phyloP scores from a whole-genome alignment of 2,329 filamentous ascomycete genomes.

The Penicillium fuscoglaucum region DNA sequence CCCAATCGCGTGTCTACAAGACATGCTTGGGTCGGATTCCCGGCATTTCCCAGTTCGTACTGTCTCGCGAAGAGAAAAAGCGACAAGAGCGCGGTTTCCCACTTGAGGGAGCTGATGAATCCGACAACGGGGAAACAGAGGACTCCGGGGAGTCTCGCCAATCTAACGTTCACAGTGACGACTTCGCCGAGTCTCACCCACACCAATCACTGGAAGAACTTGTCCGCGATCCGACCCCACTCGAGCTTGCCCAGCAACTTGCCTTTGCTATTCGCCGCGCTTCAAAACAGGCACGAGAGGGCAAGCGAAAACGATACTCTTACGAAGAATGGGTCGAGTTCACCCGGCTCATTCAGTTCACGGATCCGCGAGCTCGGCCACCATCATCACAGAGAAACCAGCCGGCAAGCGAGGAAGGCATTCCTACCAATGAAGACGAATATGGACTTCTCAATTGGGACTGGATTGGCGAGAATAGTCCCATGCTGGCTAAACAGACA shows the following conservation, averaged over 20 bases:
- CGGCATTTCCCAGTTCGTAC: constrained; percentile 41
- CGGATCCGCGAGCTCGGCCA: constrained; percentile 32
- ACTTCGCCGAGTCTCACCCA: constrained; percentile 7
- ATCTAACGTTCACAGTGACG: neutral
- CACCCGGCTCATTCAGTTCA: constrained; percentile 69
- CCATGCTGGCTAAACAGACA: constrained; percentile 62
- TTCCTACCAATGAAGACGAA: constrained; percentile 51
- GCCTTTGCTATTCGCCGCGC: constrained; percentile 69
- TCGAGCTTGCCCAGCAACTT: constrained; percentile 61
- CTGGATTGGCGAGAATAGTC: constrained; percentile 69
- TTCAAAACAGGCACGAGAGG: constrained; percentile 60
- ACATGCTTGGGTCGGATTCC: constrained; percentile 51
- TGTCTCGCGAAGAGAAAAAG: constrained; percentile 44
- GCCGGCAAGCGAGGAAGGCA: constrained; percentile 12
- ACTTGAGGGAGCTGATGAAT: constrained; percentile 37
- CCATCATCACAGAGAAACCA: neutral
- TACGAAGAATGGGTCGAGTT: constrained; percentile 90
- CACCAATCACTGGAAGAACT: constrained; percentile 47
- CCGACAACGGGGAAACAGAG: constrained; percentile 11
- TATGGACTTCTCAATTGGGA: constrained; percentile 67
- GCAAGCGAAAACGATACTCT: constrained; percentile 64
- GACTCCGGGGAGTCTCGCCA: neutral
- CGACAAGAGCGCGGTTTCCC: constrained; percentile 52
- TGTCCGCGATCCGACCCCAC: constrained; percentile 51
- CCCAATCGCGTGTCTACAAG: constrained; percentile 59